A percentile compares a stretch with the other conserved stretches of the same genome.
phyloP scores from a whole-genome alignment of 2,329 filamentous ascomycete genomes.

The Stagonosporopsis vannaccii region DNA sequence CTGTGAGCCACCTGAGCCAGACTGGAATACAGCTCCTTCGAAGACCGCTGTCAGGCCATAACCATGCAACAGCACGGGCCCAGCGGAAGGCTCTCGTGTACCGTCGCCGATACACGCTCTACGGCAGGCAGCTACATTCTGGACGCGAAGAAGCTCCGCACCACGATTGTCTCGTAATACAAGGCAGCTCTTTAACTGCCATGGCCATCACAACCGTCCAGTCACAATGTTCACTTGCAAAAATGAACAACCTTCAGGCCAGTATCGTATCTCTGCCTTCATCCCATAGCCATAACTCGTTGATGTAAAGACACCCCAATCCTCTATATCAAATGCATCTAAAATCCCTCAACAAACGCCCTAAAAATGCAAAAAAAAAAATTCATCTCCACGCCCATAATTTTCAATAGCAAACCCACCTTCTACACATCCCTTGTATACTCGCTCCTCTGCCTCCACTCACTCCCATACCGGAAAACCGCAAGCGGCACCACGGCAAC shows the following conservation, averaged over 20 bases:
- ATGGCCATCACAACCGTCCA: too few species aligned
- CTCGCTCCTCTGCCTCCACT: conserved; percentile 60
- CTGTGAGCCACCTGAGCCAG: too few species aligned
- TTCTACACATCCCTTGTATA: conserved; percentile 52
- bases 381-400: not conserved
- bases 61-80: too few species aligned
- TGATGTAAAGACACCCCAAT: not conserved
- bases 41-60: too few species aligned
- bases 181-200: too few species aligned
- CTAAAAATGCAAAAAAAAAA: not conserved
- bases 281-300: not conserved
- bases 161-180: too few species aligned
- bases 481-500: conserved; percentile 61
- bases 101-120: too few species aligned
- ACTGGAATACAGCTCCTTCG: too few species aligned
- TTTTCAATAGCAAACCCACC: not conserved
- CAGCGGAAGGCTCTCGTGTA: too few species aligned
- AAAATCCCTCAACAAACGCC: not conserved
- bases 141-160: too few species aligned
- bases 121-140: too few species aligned
- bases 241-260: not conserved
- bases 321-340: not conserved
- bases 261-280: not conserved
- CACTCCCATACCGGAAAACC: conserved; percentile 59
- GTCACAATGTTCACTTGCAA: too few species aligned